Conservation (phyloP, 306 rosid species). For the Vigna reflexopilosa region DNA sequence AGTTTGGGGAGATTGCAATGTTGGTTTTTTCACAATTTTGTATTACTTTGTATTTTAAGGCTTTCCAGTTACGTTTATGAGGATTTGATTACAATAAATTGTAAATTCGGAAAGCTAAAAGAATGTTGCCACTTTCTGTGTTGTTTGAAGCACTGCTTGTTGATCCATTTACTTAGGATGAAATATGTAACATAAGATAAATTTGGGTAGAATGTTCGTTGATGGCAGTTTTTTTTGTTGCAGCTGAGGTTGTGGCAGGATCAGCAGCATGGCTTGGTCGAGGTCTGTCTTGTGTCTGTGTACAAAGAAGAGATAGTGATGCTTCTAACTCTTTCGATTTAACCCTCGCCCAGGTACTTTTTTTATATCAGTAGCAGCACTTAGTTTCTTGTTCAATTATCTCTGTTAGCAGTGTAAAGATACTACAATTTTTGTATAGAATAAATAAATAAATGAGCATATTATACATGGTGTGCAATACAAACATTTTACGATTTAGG, state of each 20-base stretch:
- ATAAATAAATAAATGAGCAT: background rate
- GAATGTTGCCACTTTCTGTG: background rate
- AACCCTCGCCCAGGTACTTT: conserved; percentile 74
- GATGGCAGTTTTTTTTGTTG: conserved; percentile 45
- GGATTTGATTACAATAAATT: background rate
- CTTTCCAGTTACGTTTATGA: background rate
- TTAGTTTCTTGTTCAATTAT: background rate
- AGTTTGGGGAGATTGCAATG: background rate
- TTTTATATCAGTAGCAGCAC: background rate
- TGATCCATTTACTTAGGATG: conserved; percentile 16
- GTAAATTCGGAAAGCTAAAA: background rate
- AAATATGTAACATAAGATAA: conserved; percentile 23
- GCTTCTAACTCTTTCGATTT: conserved; percentile 78
- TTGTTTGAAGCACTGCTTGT: conserved; percentile 22
- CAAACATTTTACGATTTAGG: conserved; percentile 7
- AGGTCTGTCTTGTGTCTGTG: conserved; percentile 96
- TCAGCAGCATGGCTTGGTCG: conserved; percentile 99
- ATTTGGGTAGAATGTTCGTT: conserved; percentile 33
- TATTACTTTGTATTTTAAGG: background rate
- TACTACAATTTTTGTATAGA: background rate
- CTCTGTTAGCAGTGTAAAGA: background rate
- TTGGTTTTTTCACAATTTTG: background rate
- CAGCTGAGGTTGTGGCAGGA: conserved; percentile 98
- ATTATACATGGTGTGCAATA: conserved; percentile 7
- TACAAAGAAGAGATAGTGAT: conserved; percentile 84